Evolutionary conservation across 345 rosid species (phyloP).

Genomic region (Eucalyptus camaldulensis): DNA sequence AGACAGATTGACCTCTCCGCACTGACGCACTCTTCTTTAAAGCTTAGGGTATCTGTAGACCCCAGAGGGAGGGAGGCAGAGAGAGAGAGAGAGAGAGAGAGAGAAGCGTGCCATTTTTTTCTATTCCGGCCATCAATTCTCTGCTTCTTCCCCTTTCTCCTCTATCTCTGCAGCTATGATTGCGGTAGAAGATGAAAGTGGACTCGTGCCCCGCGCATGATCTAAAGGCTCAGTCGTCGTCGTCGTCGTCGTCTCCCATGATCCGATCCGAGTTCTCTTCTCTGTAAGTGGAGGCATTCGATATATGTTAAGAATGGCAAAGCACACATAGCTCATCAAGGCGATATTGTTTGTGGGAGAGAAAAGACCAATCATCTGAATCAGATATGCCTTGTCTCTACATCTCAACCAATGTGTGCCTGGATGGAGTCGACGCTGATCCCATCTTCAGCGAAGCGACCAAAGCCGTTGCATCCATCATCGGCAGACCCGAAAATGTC

Average conservation of each 20-base stretch:
- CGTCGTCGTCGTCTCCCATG: neutral
- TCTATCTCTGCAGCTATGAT: neutral
- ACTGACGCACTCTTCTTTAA: neutral
- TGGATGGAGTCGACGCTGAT: conserved; percentile 54
- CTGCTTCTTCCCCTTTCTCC: neutral
- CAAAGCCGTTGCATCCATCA: conserved; percentile 47
- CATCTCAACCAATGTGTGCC: conserved; percentile 58
- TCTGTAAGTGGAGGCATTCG: neutral
- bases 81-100: neutral
- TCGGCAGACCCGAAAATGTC: conserved; percentile 73
- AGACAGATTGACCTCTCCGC: neutral
- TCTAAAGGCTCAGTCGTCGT: neutral
- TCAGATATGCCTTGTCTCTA: conserved; percentile 64
- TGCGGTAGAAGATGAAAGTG: neutral
- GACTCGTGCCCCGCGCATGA: neutral
- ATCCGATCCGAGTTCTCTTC: neutral
- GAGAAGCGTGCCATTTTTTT: neutral
- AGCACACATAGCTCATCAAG: neutral
- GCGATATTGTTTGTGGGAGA: neutral
- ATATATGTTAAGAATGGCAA: neutral
- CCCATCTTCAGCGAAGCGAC: conserved; percentile 69
- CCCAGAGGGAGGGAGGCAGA: neutral
- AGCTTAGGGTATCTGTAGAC: neutral
- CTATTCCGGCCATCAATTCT: neutral
- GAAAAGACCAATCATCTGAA: neutral